Evolutionary conservation across 2,329 filamentous ascomycete species (phyloP), one percentile per base, ranked within the genome.

Genomic region (Curvularia spicifera): DNA sequence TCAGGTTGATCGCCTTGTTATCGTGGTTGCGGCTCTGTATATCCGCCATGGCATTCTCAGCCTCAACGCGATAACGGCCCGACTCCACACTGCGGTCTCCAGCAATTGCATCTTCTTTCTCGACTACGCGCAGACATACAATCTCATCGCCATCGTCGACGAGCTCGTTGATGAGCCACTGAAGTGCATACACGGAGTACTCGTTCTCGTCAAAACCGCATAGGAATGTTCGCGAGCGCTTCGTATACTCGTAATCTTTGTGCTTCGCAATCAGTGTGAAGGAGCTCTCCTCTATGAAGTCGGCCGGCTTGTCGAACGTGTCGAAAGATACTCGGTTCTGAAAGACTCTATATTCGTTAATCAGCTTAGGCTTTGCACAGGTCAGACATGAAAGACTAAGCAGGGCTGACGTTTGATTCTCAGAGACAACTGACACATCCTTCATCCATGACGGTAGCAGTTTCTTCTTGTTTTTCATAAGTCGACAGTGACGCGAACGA

Each of bases 61-160:
- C 93, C 66, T 95, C 90, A 20, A 87, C 84, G 40, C 89, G 87
- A 76, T 97, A 96, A 51, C 85, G 83, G 51, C 86, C 88, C 55
- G 88, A 85, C 63, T 89, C 85, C 13, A 87, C 82, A 35, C 83
- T 82, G 10, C 79, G 77, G 59, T 88, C 86, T 56, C 81, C 85
- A 39, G 85, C 85, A 61, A 90, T 85, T 51, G 89, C 90, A 51
- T 88, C 85, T 63, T 94, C 91, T 72, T 91, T 93, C 72, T 97
- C 93, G 43, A 96, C 85, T 2, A 96, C 93, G 51, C 91, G 85
- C 48, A 97, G 85, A 77, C 93, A 97, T 8, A 97, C 90, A 56
- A 97, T 89, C 77, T 97, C 92, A 73, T 97, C 93, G 18, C 93
- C 93, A 71, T 97, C 93, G 69, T 97, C 93, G 40, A 97, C 91